phyloP scores from a whole-genome alignment of 2,329 filamentous ascomycete genomes.

The Aspergillus carbonarius region DNA sequence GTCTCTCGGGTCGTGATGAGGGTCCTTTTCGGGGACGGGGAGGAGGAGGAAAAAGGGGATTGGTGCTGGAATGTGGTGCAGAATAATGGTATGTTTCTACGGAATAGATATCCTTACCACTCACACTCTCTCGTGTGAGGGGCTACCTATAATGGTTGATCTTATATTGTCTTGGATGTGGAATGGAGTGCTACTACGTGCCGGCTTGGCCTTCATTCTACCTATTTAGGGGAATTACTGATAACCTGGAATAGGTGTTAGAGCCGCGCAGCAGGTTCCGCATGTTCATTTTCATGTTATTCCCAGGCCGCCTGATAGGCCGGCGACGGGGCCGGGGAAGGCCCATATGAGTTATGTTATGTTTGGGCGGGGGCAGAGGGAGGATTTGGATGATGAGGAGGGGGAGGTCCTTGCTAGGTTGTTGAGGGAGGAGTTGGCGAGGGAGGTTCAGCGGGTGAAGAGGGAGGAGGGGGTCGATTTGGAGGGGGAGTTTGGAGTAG shows the following conservation, averaged over 20 bases:
- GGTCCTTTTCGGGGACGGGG: slow-evolving; percentile 57
- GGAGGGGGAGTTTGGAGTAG: slow-evolving; percentile 18
- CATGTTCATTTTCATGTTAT: slow-evolving; percentile 97
- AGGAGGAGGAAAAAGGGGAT: slow-evolving; percentile 21
- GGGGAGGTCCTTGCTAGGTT: slow-evolving; percentile 36
- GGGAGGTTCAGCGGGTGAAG: slow-evolving; percentile 37
- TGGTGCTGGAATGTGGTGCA: slow-evolving; percentile 99
- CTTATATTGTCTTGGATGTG: not conserved
- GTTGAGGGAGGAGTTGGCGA: slow-evolving; percentile 39
- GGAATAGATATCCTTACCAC: no score
- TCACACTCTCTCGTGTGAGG: not conserved
- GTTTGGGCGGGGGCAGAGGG: slow-evolving; percentile 48
- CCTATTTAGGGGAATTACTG: not conserved
- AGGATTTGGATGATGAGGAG: slow-evolving; percentile 50
- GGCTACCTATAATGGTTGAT: not conserved
- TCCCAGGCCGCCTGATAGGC: slow-evolving; percentile 60
- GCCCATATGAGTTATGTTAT: slow-evolving; percentile 41
- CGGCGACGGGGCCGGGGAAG: slow-evolving; percentile 23
- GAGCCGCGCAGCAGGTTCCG: slow-evolving; percentile 87
- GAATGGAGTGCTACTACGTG: not conserved
- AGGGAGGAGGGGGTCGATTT: slow-evolving; percentile 40
- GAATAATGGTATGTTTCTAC: slow-evolving; percentile 71
- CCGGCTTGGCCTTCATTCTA: not conserved
- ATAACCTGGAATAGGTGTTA: slow-evolving; percentile 54
- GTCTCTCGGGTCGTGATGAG: slow-evolving; percentile 69